A percentile compares a stretch with the other conserved stretches of the same genome.
phyloP scores from a whole-genome alignment of 306 rosid genomes.

The Citrullus mucosospermus region DNA sequence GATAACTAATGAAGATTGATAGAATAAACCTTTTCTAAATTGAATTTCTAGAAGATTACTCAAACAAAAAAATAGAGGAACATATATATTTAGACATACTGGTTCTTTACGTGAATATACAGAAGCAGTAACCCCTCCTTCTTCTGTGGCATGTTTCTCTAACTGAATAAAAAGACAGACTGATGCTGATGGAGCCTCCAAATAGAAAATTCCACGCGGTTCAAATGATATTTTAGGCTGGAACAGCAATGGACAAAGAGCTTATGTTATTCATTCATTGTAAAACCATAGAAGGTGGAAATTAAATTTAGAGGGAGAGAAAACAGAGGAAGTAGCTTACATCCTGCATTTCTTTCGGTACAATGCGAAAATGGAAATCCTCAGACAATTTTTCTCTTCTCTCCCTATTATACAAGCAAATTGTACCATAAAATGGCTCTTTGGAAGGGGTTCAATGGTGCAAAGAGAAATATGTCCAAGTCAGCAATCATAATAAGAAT shows the following conservation, averaged over 20 bases:
- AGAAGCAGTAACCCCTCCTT: constrained; percentile 85
- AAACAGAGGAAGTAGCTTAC: constrained; percentile 32
- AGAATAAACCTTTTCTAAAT: background rate
- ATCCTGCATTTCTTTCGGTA: constrained; percentile 61
- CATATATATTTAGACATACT: constrained; percentile 34
- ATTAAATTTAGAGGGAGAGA: background rate
- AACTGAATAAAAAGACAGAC: constrained; percentile 91
- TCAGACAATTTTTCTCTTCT: constrained; percentile 92
- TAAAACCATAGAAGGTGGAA: background rate
- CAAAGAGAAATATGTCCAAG: constrained; percentile 16
- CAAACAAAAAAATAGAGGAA: background rate
- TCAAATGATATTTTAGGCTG: constrained; percentile 47
- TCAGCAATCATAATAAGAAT: constrained; percentile 30
- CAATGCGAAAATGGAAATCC: constrained; percentile 68
- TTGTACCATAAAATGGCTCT: constrained; percentile 97
- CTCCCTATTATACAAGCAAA: constrained; percentile 95
- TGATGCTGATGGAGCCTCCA: constrained; percentile 90
- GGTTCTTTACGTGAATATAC: constrained; percentile 97
- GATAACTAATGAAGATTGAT: background rate
- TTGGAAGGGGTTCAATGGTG: constrained; percentile 8
- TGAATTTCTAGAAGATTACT: background rate
- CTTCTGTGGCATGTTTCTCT: constrained; percentile 95
- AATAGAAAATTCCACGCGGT: constrained; percentile 66
- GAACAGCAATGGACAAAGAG: constrained; percentile 8
- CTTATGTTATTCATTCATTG: background rate